Evolutionary conservation across 1,284 basidiomycete genomes (phyloP).

Genomic region (Trametes sp.): DNA sequence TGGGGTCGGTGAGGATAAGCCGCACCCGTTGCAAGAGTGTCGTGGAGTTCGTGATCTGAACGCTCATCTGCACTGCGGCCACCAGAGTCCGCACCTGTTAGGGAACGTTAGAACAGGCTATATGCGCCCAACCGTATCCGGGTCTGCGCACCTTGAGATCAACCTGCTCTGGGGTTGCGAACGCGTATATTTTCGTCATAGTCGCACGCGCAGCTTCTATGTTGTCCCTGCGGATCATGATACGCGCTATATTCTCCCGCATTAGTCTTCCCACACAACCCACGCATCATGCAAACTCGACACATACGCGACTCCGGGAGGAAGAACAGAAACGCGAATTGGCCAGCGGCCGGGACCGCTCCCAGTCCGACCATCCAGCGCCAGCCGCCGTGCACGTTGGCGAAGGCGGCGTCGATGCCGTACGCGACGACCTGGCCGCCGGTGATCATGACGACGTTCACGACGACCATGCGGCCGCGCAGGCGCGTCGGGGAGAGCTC

Average conservation of each 20-base stretch:
- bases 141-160: constrained; percentile 61
- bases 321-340: constrained; percentile 67
- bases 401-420: constrained; percentile 79
- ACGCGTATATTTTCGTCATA: constrained; percentile 72
- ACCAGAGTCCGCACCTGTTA: constrained; percentile 62
- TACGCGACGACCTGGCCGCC: constrained; percentile 83
- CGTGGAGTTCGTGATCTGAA: constrained; percentile 67
- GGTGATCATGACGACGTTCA: constrained; percentile 71
- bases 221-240: constrained; percentile 67
- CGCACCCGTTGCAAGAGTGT: constrained; percentile 64
- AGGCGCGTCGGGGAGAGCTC: constrained; percentile 82
- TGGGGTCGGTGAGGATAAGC: constrained; percentile 62
- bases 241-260: constrained; percentile 59
- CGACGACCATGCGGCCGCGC: constrained; percentile 79
- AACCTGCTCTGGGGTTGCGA: constrained; percentile 68
- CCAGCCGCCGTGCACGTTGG: constrained; percentile 72
- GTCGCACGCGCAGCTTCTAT: constrained; percentile 57
- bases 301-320: constrained; percentile 80
- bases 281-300: constrained; percentile 5
- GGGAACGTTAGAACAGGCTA: background rate
- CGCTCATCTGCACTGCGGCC: constrained; percentile 69
- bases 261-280: background rate
- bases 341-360: constrained; percentile 70
- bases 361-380: constrained; percentile 87
- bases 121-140: background rate